phyloP scores from a whole-genome alignment of 257 asterid genomes.

The Scutellaria baicalensis region DNA sequence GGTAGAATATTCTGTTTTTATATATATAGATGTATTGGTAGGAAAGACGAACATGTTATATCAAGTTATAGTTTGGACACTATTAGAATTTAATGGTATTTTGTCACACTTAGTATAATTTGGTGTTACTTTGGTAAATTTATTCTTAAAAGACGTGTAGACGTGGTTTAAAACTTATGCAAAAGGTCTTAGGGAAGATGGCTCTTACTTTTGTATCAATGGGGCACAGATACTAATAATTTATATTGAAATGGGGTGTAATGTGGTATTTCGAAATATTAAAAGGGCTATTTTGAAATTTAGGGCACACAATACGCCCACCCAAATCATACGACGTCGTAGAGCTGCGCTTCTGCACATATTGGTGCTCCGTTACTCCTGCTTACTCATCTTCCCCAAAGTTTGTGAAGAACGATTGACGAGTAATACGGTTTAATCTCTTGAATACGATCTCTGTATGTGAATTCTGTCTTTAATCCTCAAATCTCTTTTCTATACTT shows the following conservation, averaged over 20 bases:
- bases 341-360: background rate
- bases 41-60: no score
- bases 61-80: no score
- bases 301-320: background rate
- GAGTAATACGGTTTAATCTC: background rate
- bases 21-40: no score
- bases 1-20: no score
- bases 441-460: conserved; percentile 12
- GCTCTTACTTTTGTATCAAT: no score
- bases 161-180: no score
- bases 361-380: background rate
- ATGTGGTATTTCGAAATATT: background rate
- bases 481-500: background rate
- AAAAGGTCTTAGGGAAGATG: no score
- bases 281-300: background rate
- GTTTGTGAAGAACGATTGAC: background rate
- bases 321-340: background rate
- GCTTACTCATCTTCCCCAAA: background rate
- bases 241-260: background rate
- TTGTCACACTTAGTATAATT: no score
- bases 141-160: no score
- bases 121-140: no score
- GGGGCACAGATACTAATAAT: no score
- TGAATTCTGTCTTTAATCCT: background rate
- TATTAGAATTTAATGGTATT: no score